Evolutionary conservation across 345 rosid genomes (phyloP), one percentile per base, ranked within the genome.

Genomic region (Populus davidiana): DNA sequence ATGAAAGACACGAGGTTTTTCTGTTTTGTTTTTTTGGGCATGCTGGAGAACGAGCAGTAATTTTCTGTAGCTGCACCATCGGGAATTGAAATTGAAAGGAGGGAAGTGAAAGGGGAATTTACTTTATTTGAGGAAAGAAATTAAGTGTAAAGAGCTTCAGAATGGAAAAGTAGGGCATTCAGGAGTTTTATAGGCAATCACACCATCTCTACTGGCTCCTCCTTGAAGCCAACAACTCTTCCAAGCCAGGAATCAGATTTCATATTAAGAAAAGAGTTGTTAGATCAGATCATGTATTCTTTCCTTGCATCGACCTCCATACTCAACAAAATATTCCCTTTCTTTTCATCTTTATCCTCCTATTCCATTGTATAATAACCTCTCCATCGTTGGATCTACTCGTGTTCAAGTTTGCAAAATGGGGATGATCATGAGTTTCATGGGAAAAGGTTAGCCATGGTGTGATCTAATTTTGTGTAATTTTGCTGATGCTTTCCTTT

Each of bases 341-440:
- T 56, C 11, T 14, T n/a, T 35, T 44, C 8, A 44, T 64, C 67
- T 71, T 16, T 54, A n/a, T 39, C 38, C 62, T 47, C 23, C 41
- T 27, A 23, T 38, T 79, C 14, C 50, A 80, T 47, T 16, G 29
- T 49, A 56, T 63, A 49, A 27, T 1, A 20, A 33, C 73, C 9
- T 2, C 33, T 61, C 47, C 35, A 38, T 43, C 8, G 31, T 49
- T 59, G 70, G 43, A 63, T 59, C 68, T 6, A 14, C 13, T 63
- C 50, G 16, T 50, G 6, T 59, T 67, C 67, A 76, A 52, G 50
- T 69, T 18, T 27, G n/a, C 79, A 83, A 84, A 50, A 90, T 93
- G 97, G 95, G 97, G 23, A 79, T 79, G 82, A 23, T 80, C 64
- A 81, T 85, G 93, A 86, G 93, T 69, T 80, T 78, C 82, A 73